phyloP scores from a whole-genome alignment of 805 yeast genomes.

The Zygosaccharomyces lentus region DNA sequence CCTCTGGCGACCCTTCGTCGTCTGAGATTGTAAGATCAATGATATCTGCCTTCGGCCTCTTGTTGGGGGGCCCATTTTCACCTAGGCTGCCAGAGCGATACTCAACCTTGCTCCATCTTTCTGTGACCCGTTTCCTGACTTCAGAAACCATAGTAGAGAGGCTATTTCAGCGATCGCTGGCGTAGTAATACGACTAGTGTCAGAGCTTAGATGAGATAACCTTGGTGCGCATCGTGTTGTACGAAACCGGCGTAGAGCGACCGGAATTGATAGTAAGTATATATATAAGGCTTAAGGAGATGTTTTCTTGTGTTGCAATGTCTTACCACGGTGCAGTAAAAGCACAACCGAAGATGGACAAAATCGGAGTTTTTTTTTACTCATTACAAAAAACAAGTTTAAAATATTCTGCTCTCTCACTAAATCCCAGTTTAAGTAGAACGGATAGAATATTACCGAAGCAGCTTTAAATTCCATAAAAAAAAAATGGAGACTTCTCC shows the following conservation, averaged over 20 bases:
- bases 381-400: too few species aligned
- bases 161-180: background rate
- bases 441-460: too few species aligned
- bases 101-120: conserved; percentile 19
- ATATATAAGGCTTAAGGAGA: too few species aligned
- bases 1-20: background rate
- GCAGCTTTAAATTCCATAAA: too few species aligned
- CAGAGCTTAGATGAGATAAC: background rate
- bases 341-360: too few species aligned
- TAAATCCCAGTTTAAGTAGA: too few species aligned
- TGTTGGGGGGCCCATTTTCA: background rate
- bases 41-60: conserved; percentile 7
- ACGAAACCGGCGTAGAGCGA: background rate
- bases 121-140: conserved; percentile 17
- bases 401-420: too few species aligned
- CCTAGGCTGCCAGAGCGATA: conserved; percentile 3
- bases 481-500: too few species aligned
- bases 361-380: too few species aligned
- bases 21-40: conserved; percentile 16
- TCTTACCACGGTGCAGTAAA: too few species aligned
- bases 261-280: too few species aligned
- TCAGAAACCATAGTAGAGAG: conserved; percentile 10
- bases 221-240: background rate
- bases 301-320: too few species aligned
- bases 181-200: background rate